Conservation (phyloP, 306 rosid genomes). For the Fragaria vesca region DNA sequence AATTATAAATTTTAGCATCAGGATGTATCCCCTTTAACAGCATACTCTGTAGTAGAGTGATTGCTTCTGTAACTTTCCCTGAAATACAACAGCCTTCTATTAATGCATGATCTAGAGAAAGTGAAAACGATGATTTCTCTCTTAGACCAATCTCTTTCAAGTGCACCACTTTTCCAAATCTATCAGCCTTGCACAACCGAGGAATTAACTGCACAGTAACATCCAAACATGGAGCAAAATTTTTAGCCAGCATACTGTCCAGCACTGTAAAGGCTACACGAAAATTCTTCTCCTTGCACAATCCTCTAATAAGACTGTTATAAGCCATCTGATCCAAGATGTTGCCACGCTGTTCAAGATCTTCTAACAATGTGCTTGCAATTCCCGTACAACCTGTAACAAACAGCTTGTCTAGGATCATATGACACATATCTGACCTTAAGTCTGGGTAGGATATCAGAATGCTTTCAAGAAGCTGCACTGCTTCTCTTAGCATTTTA, state of each 20-base stretch:
- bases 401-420: slow-evolving; percentile 55
- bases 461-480: slow-evolving; percentile 66
- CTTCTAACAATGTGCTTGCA: slow-evolving; percentile 48
- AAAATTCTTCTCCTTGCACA: slow-evolving; percentile 46
- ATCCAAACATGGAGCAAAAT: slow-evolving; percentile 49
- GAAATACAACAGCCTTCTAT: slow-evolving; percentile 50
- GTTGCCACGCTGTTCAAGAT: slow-evolving; percentile 43
- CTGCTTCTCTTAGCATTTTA: slow-evolving; percentile 50
- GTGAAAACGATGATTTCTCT: slow-evolving; percentile 40
- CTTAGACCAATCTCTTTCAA: slow-evolving; percentile 49
- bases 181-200: slow-evolving; percentile 54
- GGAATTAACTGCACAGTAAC: slow-evolving; percentile 55
- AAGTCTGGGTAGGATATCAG: slow-evolving; percentile 45
- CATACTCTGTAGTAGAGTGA: slow-evolving; percentile 46
- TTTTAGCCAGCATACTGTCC: slow-evolving; percentile 51
- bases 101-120: slow-evolving; percentile 42
- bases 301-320: slow-evolving; percentile 51
- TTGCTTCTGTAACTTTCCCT: slow-evolving; percentile 51
- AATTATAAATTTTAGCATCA: slow-evolving; percentile 50
- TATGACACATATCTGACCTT: slow-evolving; percentile 47
- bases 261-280: slow-evolving; percentile 51
- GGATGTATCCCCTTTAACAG: slow-evolving; percentile 39
- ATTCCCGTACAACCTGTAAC: slow-evolving; percentile 38
- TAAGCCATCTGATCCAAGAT: slow-evolving; percentile 45
- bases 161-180: slow-evolving; percentile 48